A percentile compares a stretch with the other conserved stretches of the same genome.
Conservation (phyloP, 108 stramenopile species). For the Skeletonema menzelii region DNA sequence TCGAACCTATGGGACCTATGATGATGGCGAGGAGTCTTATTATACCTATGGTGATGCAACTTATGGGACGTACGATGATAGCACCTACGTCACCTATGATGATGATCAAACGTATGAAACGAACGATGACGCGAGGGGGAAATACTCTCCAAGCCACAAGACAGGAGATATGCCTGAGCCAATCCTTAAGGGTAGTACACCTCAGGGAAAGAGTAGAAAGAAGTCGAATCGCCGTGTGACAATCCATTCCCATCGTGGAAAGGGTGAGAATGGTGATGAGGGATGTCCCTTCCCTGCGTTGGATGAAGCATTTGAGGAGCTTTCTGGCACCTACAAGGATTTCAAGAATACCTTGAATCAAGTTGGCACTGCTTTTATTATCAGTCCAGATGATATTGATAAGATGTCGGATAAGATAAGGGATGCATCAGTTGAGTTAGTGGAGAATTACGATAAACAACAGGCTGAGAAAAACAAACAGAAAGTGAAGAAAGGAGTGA, state of each 20-base stretch:
- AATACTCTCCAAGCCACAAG: conserved; percentile 33
- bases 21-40: not conserved
- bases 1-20: not conserved
- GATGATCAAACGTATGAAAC: conserved; percentile 22
- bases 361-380: conserved; percentile 30
- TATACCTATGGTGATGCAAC: conserved; percentile 14
- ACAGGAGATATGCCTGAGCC: conserved; percentile 31
- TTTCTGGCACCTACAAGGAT: conserved; percentile 15
- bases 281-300: not conserved
- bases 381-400: conserved; percentile 32
- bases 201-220: not conserved
- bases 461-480: not conserved
- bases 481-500: not conserved
- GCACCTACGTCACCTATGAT: conserved; percentile 19
- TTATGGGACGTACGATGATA: conserved; percentile 18
- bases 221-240: conserved; percentile 24
- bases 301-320: conserved; percentile 1
- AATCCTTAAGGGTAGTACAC: conserved; percentile 8
- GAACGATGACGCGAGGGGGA: conserved; percentile 1
- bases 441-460: not conserved
- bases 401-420: conserved; percentile 27
- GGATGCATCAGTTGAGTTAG: conserved; percentile 8
- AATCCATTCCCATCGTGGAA: conserved; percentile 40
- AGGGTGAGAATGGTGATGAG: conserved; percentile 18
- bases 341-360: conserved; percentile 20